Conservation (phyloP, 495 filamentous ascomycete species). For the Lichenothelia convexa region DNA sequence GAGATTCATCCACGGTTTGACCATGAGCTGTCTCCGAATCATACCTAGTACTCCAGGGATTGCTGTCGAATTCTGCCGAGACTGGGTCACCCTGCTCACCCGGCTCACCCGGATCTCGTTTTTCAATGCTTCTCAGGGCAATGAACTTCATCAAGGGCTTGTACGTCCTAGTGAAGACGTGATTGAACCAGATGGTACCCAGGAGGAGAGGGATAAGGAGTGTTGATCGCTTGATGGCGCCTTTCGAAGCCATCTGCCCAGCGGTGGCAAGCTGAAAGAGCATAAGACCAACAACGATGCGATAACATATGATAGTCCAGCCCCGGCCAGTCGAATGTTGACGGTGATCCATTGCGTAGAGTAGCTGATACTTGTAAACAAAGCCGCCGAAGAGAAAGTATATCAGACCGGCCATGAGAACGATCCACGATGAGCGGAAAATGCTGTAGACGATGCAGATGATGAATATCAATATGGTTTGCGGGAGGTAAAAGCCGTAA, state of each 20-base stretch:
- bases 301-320: conserved; percentile 89
- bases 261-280: conserved; percentile 86
- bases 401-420: conserved; percentile 63
- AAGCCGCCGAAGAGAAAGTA: conserved; percentile 86
- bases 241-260: conserved; percentile 59
- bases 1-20: conserved; percentile 43
- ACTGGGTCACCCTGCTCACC: conserved; percentile 1
- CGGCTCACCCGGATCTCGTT: conserved; percentile 26
- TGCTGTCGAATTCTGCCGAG: conserved; percentile 6
- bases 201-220: conserved; percentile 59
- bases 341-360: conserved; percentile 96
- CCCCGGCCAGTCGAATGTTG: conserved; percentile 87
- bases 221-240: conserved; percentile 48
- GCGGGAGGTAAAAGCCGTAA: conserved; percentile 90
- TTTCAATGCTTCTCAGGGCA: conserved; percentile 64
- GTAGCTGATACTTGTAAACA: conserved; percentile 92
- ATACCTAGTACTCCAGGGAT: conserved; percentile 1
- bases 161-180: conserved; percentile 54
- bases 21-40: conserved; percentile 19
- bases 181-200: conserved; percentile 69
- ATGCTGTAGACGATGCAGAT: conserved; percentile 92
- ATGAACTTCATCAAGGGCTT: conserved; percentile 83
- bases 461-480: conserved; percentile 76
- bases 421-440: conserved; percentile 61
- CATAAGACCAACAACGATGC: conserved; percentile 63